Evolutionary conservation across 352 stramenopile species (phyloP), one percentile per base, ranked within the genome.

Genomic region (Phytophthora quininea): DNA sequence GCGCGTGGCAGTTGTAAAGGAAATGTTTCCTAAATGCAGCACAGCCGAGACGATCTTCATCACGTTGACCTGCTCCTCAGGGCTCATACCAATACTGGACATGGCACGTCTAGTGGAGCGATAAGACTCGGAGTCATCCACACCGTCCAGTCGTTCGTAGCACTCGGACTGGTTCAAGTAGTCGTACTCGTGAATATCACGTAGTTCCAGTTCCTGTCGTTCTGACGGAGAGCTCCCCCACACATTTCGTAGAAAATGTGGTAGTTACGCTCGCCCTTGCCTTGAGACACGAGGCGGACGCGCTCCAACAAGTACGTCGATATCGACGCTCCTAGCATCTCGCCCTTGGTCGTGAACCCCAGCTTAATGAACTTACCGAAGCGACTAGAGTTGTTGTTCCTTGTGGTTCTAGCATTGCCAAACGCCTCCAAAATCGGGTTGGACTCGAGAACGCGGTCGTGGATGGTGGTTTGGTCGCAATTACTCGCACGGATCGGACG

Each of bases 231-330:
- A 91, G 2, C 84, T 87, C 95, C 95, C n/a, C 77, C 72, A 66
- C 89, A 82, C 62, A 98, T 81, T 73, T 99, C 96, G 70, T 99
- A 99, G 63, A 99, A 99, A 58, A 99, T 97, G 69, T 99, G 97
- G 74, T 98, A 99, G 59, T 98, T 99, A 32, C 97, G 91, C 68
- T 99, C 97, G 5, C 92, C 93, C n/a, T 95, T 87, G 40, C 83
- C 85, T 46, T 98, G 95, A 2, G 86, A 93, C 30, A 99, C 91
- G 3, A 99, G 75, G 14, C 97, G 86, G 9, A 98, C 94, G 55
- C 98, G 98, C 72, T 99, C 97, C 4, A 99, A 71, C 27, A 99
- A 69, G 55, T 99, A 99, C 12, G 96, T 98, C 10, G 85, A 90
- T 54, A 96, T 93, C 7, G 79, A 79, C 2, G 81, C 89, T 27